Evolutionary conservation across 2,329 filamentous ascomycete species (phyloP).

Genomic region (Claviceps purpurea): DNA sequence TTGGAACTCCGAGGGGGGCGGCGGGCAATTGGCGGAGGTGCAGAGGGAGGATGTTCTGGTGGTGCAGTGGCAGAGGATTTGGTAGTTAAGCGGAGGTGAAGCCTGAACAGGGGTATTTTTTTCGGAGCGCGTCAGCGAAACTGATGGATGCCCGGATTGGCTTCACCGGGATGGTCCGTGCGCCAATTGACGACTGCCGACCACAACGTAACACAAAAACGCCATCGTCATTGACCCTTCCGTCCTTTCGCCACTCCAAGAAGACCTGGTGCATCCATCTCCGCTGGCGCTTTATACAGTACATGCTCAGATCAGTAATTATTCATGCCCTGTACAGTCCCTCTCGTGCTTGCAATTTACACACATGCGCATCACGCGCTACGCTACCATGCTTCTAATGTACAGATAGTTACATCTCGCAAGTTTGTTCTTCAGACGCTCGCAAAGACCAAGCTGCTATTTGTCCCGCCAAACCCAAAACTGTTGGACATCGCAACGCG

Average conservation of each 20-base stretch:
- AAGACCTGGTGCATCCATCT: neutral
- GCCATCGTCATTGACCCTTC: conserved; percentile 1
- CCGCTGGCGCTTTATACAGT: neutral
- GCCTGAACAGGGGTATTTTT: neutral
- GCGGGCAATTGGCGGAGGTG: neutral
- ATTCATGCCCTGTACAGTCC: neutral
- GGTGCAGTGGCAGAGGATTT: neutral
- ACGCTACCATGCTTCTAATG: no score
- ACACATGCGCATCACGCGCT: neutral
- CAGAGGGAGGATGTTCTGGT: neutral
- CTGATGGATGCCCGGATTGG: neutral
- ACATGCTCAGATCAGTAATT: neutral
- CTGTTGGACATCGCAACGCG: conserved; percentile 79
- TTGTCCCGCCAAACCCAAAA: conserved; percentile 95
- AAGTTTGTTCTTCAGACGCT: conserved; percentile 5
- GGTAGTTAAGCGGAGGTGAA: neutral
- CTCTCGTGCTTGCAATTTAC: neutral
- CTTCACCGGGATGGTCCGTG: conserved; percentile 1
- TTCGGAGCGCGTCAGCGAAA: neutral
- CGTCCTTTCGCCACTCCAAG: neutral
- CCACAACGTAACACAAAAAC: neutral
- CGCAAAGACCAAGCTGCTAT: conserved; percentile 74
- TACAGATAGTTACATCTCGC: no score
- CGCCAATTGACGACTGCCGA: neutral
- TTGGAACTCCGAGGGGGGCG: conserved; percentile 1